These are phyloP conservation scores for Pilasporangium apinafurcum DNA, from an alignment of 352 stramenopile species.

Conservation along the genomic window DNA sequence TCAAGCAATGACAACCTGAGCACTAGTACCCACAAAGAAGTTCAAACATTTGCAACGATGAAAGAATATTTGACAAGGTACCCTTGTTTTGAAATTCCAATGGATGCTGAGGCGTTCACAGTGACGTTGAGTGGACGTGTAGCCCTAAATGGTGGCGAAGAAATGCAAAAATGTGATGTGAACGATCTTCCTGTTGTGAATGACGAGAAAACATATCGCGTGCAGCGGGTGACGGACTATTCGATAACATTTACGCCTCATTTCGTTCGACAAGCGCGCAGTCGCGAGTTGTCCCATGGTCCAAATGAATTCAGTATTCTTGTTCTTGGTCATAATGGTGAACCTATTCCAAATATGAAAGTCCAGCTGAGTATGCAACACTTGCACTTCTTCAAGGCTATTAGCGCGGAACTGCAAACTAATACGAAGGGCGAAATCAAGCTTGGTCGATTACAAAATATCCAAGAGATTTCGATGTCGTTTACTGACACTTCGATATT, in stretches of 20 bases:
- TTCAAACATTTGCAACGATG: conserved; percentile 13
- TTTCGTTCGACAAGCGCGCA: conserved; percentile 17
- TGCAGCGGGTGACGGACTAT: conserved; percentile 31
- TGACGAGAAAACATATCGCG: conserved; percentile 18
- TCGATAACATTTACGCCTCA: conserved; percentile 23
- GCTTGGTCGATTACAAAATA: conserved; percentile 19
- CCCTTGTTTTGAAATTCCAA: conserved; percentile 28
- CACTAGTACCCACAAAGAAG: conserved; percentile 20
- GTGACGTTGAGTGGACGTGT: conserved; percentile 16
- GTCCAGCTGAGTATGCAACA: conserved; percentile 18
- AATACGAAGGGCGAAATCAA: conserved; percentile 29
- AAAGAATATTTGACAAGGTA: conserved; percentile 10
- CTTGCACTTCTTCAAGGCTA: conserved; percentile 10
- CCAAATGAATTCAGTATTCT: conserved; percentile 21
- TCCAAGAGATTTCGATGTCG: conserved; percentile 10
- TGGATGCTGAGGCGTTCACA: conserved; percentile 13
- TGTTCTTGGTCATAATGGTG: conserved; percentile 45
- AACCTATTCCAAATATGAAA: conserved; percentile 21
- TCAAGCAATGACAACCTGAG: conserved; percentile 8
- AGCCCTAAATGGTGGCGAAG: background rate
- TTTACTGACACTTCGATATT: conserved; percentile 1
- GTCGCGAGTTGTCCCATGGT: background rate
- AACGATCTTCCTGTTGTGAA: conserved; percentile 18
- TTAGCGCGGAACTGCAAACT: conserved; percentile 15
- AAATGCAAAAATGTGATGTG: background rate